phyloP scores from a whole-genome alignment of 768 basidiomycete species.

The Russula lepida region DNA sequence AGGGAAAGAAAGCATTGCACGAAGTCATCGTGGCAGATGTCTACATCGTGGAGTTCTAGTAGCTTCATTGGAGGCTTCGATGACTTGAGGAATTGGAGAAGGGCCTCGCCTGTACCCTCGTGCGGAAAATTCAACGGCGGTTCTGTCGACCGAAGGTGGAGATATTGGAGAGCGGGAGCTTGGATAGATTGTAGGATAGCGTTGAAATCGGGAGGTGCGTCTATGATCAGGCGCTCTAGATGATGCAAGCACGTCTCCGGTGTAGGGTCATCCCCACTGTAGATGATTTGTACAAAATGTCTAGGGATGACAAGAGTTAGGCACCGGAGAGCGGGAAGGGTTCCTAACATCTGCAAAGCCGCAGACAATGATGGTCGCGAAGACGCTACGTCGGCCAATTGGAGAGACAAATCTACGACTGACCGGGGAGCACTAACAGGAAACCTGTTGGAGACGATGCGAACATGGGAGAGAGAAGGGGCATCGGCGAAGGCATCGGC shows the following conservation, averaged over 20 bases:
- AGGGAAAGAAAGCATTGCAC: constrained; percentile 30
- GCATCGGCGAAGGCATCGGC: constrained; percentile 28
- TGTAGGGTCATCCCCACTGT: constrained; percentile 13
- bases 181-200: constrained; percentile 27
- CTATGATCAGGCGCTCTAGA: constrained; percentile 28
- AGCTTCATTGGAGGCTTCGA: constrained; percentile 28
- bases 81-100: constrained; percentile 28
- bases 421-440: constrained; percentile 12
- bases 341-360: constrained; percentile 29
- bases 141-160: constrained; percentile 36
- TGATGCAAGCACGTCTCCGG: constrained; percentile 22
- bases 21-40: constrained; percentile 35
- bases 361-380: constrained; percentile 22
- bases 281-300: constrained; percentile 24
- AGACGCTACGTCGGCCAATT: constrained; percentile 15
- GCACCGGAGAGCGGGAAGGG: constrained; percentile 33
- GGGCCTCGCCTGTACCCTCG: constrained; percentile 27
- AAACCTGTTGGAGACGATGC: constrained; percentile 16
- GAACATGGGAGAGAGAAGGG: constrained; percentile 26
- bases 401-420: constrained; percentile 10
- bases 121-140: constrained; percentile 30
- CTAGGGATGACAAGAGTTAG: constrained; percentile 35
- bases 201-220: constrained; percentile 29
- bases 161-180: constrained; percentile 30
- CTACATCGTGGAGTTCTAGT: constrained; percentile 44